Evolutionary conservation across 2,329 filamentous ascomycete species (phyloP).

Genomic region (Mycocentrospora acerina): DNA sequence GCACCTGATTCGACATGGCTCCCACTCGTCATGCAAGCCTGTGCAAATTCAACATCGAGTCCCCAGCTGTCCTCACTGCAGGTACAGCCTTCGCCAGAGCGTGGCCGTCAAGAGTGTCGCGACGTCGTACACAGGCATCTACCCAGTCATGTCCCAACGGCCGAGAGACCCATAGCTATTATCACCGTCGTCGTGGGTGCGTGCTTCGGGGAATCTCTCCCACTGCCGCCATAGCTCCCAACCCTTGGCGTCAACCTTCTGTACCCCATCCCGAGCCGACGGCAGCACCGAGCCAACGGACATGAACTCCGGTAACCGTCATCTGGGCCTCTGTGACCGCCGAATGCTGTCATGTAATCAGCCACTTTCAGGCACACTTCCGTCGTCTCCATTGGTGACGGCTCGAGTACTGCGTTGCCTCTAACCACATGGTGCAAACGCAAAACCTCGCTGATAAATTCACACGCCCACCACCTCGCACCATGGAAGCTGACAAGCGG

Average conservation of each 20-base stretch:
- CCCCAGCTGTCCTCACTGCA: too few species aligned
- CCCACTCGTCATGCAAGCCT: too few species aligned
- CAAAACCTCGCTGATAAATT: constrained; percentile 9
- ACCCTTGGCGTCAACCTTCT: constrained; percentile 11
- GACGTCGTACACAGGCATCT: too few species aligned
- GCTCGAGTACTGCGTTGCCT: constrained; percentile 7
- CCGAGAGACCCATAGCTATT: too few species aligned
- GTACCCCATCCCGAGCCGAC: constrained; percentile 18
- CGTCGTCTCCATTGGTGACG: constrained; percentile 7
- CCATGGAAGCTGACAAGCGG: constrained; percentile 13
- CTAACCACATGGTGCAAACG: constrained; percentile 7
- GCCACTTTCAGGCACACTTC: constrained; percentile 6
- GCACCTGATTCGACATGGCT: too few species aligned
- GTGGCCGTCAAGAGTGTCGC: too few species aligned
- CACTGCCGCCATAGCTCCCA: constrained; percentile 14
- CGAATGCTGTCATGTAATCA: constrained; percentile 13
- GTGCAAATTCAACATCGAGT: too few species aligned
- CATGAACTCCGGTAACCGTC: constrained; percentile 9
- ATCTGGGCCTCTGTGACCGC: constrained; percentile 4
- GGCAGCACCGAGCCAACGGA: constrained; percentile 15
- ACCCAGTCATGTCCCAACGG: too few species aligned
- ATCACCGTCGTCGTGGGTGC: constrained; percentile 2
- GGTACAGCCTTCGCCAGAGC: too few species aligned
- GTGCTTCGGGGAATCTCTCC: constrained; percentile 16
- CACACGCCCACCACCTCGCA: constrained; percentile 6